These are phyloP conservation scores for Lachnellula arida DNA, from an alignment of 2,329 filamentous ascomycete genomes.

Conservation along the genomic window DNA sequence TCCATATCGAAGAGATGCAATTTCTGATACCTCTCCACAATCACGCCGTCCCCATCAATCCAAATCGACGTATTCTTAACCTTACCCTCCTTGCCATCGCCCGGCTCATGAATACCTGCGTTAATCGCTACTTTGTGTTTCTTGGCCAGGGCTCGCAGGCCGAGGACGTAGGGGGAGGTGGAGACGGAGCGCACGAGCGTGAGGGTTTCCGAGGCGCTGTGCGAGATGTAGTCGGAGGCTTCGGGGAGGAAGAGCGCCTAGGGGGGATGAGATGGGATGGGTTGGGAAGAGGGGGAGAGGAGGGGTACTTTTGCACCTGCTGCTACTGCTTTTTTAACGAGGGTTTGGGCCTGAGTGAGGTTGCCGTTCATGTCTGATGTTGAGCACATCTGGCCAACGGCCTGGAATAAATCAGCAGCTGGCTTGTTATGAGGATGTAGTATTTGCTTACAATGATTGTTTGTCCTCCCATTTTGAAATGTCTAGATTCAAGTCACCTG, in stretches of 20 bases:
- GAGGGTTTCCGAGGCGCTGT: constrained; percentile 61
- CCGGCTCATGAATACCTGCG: constrained; percentile 80
- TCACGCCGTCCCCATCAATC: constrained; percentile 57
- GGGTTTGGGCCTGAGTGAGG: constrained; percentile 67
- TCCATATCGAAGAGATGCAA: constrained; percentile 78
- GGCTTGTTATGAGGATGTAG: no score
- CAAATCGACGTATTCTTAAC: constrained; percentile 55
- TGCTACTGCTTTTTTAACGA: constrained; percentile 67
- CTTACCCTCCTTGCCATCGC: constrained; percentile 34
- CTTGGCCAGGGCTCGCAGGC: constrained; percentile 65
- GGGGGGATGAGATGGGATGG: no score
- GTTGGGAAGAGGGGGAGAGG: neutral
- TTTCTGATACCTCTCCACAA: constrained; percentile 71
- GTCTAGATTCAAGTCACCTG: no score
- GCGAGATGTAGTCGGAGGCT: constrained; percentile 70
- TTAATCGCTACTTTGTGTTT: constrained; percentile 65
- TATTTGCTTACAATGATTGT: no score
- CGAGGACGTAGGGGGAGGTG: constrained; percentile 68
- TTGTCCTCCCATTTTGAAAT: no score
- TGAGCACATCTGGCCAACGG: constrained; percentile 85
- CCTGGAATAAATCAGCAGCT: constrained; percentile 44
- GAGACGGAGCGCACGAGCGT: constrained; percentile 63
- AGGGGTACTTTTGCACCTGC: constrained; percentile 68
- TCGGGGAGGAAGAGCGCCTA: constrained; percentile 86
- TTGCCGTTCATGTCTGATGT: constrained; percentile 75